These are phyloP conservation scores for Malus asiatica DNA, from an alignment of 306 rosid species.

Conservation along the genomic window DNA sequence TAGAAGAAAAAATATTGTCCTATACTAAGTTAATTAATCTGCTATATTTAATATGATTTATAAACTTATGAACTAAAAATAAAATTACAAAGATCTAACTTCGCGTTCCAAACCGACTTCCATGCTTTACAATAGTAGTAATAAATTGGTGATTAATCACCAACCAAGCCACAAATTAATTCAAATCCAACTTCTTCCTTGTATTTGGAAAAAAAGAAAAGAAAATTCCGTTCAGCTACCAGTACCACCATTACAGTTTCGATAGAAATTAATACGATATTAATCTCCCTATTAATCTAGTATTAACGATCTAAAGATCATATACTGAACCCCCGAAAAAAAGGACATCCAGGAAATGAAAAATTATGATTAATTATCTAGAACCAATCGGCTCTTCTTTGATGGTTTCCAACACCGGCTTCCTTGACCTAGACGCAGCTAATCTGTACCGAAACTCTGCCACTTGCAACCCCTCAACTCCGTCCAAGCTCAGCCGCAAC, in stretches of 20 bases:
- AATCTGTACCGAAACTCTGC: constrained; percentile 51
- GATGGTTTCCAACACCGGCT: constrained; percentile 78
- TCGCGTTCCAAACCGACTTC: too few species aligned
- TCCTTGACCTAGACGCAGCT: constrained; percentile 62
- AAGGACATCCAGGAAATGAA: not conserved
- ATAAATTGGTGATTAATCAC: too few species aligned
- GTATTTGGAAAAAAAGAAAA: not conserved
- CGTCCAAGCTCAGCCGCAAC: constrained; percentile 58
- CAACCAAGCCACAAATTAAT: not conserved
- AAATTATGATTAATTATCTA: constrained; percentile 9
- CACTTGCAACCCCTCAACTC: constrained; percentile 34
- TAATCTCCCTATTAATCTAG: not conserved
- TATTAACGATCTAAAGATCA: not conserved
- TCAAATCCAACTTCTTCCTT: not conserved
- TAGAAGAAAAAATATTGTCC: too few species aligned
- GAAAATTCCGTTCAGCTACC: too few species aligned
- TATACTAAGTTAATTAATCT: too few species aligned
- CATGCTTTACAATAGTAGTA: too few species aligned
- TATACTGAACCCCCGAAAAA: not conserved
- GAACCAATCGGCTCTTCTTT: constrained; percentile 52
- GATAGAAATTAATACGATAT: not conserved
- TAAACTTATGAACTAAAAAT: too few species aligned
- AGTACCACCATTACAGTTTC: not conserved
- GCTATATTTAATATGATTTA: too few species aligned
- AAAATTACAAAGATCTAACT: too few species aligned